Base-by-base conservation (phyloP, 2,329 filamentous ascomycete genomes). In the Venturia oleaginea region DNA sequence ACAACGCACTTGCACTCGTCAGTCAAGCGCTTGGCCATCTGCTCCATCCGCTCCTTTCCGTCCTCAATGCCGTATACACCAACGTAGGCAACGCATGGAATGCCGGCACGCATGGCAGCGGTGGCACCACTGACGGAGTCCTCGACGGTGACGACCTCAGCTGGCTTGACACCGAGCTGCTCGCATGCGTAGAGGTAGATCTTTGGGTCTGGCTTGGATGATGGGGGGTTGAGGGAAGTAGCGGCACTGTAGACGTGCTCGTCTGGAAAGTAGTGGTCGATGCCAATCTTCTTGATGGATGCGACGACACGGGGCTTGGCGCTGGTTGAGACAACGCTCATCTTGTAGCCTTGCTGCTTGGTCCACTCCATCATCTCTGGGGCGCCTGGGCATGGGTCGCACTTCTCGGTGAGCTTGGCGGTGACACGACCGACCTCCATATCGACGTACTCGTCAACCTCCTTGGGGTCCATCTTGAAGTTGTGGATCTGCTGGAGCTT, bases 181-280 rank as follows among this genome's bases (percentile, higher is more conserved):
- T 91, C 78, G 73, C 92, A 84, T 27, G 92, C 89, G 75, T 88
- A 83, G 68, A 91, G 77, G 80, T 96, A 96, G 77, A 96, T 88
- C 69, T 90, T 90, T 22, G 92, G 92, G 77, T 96, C 90, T 19
- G 92, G 92, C 84, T 96, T 96, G 76, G 86, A 90, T 64, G 90
- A 92, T n/a, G 92, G 92, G 72, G 81, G 85, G 65, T 84, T 80
- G 70, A 96, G 83, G 65, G 87, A 91, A 38, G 87, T 90, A 65
- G 91, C 91, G 64, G 92, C 92, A 55, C 87, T 91, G 83, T 89
- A 96, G 74, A 96, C 83, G 69, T 86, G 82, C 69, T 90, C 83
- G 34, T 82, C 78, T n/a, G 80, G 79, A 79, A 96, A 96, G 83
- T 86, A 96, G 77, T 88, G 86, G 76, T 86, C 86, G 75, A 93